Base-by-base conservation (phyloP, 1,139 yeast species). In the Debaryomyces psychrophilus region DNA sequence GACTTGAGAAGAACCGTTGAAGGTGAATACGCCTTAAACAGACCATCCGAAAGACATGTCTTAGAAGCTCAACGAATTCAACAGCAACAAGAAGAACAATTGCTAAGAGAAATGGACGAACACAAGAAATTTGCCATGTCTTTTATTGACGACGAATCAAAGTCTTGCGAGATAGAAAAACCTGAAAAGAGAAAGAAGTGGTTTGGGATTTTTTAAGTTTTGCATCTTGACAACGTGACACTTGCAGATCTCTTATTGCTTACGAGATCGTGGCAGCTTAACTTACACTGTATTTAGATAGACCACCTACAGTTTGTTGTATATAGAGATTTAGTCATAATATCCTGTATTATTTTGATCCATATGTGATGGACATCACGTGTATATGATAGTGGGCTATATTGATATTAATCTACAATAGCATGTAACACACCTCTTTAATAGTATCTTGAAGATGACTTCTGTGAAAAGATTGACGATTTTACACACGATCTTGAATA, bases 31-130 rank as follows among this genome's bases (percentile, higher is more conserved):
- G 88, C 81, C 2, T 71, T 82, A 71, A 87, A 81, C 60, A 75
- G 87, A 64, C 95, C 90, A 5, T 82, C 84, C 47, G 81, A 81
- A 62, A 79, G 83, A 57, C 96, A 88, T 58, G 76, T 83, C 6
- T 77, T 87, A 51, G 90, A 85, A 61, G 95, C 95, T 0, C 87
- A 87, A 61, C 72, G 88, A 51, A 73, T 83, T 27, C 72, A 79
- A 50, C 95, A 87, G 62, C 81, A 82, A 47, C 76, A 81, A 44
- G 96, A 88, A 59, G 95, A 87, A 59, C 74, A 75, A 28, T 64
- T 79, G 60, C 69, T 87, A 55, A 68, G 80, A 48, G 88, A 83
- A n/a, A 69, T 77, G 49, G 82, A 76, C 49, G 55, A 56, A 48
- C 72, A 68, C 49, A 60, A 59, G 37, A 50, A 61, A 44, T 66